Base-by-base conservation (phyloP, 1,139 yeast genomes). In the Yueomyces sp. region DNA sequence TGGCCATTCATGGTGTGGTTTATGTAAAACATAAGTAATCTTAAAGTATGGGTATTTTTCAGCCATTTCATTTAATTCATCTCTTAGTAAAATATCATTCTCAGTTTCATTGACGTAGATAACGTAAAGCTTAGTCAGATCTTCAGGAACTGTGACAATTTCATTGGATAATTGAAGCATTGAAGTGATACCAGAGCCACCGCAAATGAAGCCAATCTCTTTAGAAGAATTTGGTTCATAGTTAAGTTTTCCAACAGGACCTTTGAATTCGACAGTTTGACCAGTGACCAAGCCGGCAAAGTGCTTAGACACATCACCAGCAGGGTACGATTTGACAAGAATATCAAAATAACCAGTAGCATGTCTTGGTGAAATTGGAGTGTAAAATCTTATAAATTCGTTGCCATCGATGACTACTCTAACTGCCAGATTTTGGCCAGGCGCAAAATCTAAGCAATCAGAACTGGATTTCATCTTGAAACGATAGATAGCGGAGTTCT, bases 131-230 rank as follows among this genome's bases (percentile, higher is more conserved):
- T 70, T 70, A 37, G 89, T 81, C 38, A 58, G 39, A 57, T 81
- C 89, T 43, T 72, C 76, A 6, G 84, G 78, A 37, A 79, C 76
- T 30, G 87, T 81, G 46, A 81, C 75, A 36, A 73, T 61, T 43
- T 77, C 75, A 45, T 62, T 60, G 39, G 73, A 66, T 11, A 82
- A 81, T 57, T 82, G 87, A 48, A 82, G 68, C 54, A 81, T 76
- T 27, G 93, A 91, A 11, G 93, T 81, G 46, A 82, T 79, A 43
- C 91, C 91, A 0, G 87, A 76, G 12, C 91, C 91, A 52, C 89
- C 91, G n/a, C 89, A 89, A 51, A 82, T 69, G 65, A 82, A 70
- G 11, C 78, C 79, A 48, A 82, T 69, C 46, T 76, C 73, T 46
- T 72, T 72, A 38, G 77, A 78, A 68, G 75, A 72, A 56, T 80